Base-by-base conservation (phyloP, 352 stramenopile species). In the Halophytophthora polymorphica region DNA sequence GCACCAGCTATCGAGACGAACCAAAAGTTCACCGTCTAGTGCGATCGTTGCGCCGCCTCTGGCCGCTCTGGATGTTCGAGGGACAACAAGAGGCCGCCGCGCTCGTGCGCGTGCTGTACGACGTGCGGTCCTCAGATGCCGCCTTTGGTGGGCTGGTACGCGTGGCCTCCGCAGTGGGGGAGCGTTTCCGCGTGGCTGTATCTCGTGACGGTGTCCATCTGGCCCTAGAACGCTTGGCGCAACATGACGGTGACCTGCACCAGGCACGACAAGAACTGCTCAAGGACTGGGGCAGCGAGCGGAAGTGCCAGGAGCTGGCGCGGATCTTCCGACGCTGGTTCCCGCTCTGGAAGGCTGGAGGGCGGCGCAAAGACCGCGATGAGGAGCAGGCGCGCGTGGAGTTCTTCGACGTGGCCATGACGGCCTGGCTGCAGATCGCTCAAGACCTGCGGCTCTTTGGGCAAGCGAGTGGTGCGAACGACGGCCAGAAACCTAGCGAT, bases 61-160 rank as follows among this genome's bases (percentile, higher is more conserved):
- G 82, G 82, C 77, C 82, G 6, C 50, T 86, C 44, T 92, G 82
- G 79, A 89, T 92, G 75, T 74, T 82, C 39, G 76, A 86, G 38
- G 71, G 71, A 2, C 67, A 77, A 31, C 73, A 84, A 38, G 82
- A 92, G 50, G 66, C 64, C 17, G 67, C 63, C 29, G 57, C 53
- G 13, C 62, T 92, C 17, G 77, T 92, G 7, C 80, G 81, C 25
- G 82, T 89, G 25, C 42, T 92, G 8, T 90, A 71, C 49, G 70
- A 79, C 39, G 58, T 68, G 6, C 73, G 79, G 10, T 77, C 73
- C 2, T 88, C 79, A 0, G 77, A 92, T 28, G 59, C 76, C 8
- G 74, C 75, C 18, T 89, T 90, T 25, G 63, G 62, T 12, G 72
- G 69, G 12, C 71, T 90, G 23, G 69, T 90, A 34, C 83, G 83